Conservation (phyloP, 2,329 filamentous ascomycete genomes). For the Macrophomina phaseolina region DNA sequence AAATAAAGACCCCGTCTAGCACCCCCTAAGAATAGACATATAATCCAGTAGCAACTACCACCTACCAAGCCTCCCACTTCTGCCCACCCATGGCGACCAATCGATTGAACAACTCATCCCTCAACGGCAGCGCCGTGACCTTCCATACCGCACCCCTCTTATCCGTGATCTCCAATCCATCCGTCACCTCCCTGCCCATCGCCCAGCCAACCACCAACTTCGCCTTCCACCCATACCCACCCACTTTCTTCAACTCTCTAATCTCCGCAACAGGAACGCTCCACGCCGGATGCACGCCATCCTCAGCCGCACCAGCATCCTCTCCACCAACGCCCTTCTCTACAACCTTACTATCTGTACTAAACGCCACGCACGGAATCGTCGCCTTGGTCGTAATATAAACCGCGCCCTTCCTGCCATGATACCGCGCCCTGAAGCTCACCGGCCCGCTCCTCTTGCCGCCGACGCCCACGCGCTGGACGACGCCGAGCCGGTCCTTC, state of each 20-base stretch:
- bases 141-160: conserved; percentile 59
- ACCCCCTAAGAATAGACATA: too few relatives aligned
- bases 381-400: conserved; percentile 73
- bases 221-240: conserved; percentile 83
- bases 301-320: conserved; percentile 55
- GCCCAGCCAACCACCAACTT: conserved; percentile 84
- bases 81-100: conserved; percentile 76
- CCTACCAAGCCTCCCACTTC: conserved; percentile 66
- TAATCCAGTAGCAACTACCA: background rate
- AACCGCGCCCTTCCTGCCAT: conserved; percentile 73
- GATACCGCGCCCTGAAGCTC: conserved; percentile 74
- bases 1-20: too few relatives aligned
- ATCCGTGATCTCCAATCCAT: conserved; percentile 73
- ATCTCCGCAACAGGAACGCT: conserved; percentile 74
- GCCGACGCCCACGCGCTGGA: conserved; percentile 58
- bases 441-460: conserved; percentile 68
- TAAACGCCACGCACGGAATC: conserved; percentile 71
- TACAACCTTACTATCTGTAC: conserved; percentile 55
- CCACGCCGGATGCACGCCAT: conserved; percentile 67
- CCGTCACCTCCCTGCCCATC: conserved; percentile 73
- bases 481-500: conserved; percentile 73
- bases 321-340: conserved; percentile 55
- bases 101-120: conserved; percentile 83
- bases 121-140: conserved; percentile 72
- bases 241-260: conserved; percentile 75